Evolutionary conservation across 1,139 yeast species (phyloP).

Genomic region (Yamadazyma songkhlaensis): DNA sequence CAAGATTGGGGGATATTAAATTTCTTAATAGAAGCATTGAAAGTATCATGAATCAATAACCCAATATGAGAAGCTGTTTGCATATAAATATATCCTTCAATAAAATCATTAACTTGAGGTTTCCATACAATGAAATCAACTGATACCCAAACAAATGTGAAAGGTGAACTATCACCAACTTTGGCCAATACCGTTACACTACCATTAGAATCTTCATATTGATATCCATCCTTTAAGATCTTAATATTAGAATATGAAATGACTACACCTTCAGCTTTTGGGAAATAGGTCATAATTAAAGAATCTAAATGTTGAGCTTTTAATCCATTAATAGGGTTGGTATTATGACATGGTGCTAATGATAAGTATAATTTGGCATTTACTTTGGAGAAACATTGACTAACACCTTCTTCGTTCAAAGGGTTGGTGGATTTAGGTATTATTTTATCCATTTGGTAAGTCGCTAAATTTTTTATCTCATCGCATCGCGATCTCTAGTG

Average conservation of each 20-base stretch:
- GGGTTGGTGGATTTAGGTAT: constrained; percentile 33
- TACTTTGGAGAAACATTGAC: constrained; percentile 66
- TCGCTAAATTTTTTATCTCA: constrained; percentile 4
- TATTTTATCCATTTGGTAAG: constrained; percentile 4
- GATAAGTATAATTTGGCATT: constrained; percentile 73
- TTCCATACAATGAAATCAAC: constrained; percentile 89
- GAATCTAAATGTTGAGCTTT: constrained; percentile 88
- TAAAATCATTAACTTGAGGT: constrained; percentile 77
- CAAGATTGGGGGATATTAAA: constrained; percentile 79
- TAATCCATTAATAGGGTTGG: constrained; percentile 72
- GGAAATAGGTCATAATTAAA: constrained; percentile 76
- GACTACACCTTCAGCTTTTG: constrained; percentile 76
- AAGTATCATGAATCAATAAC: constrained; percentile 83
- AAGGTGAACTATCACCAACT: constrained; percentile 80
- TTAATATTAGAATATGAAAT: constrained; percentile 70
- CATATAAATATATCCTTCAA: constrained; percentile 86
- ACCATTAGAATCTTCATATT: constrained; percentile 31
- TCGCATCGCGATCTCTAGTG: constrained; percentile 3
- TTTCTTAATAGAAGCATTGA: constrained; percentile 89
- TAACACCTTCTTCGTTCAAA: constrained; percentile 37
- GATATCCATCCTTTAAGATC: constrained; percentile 24
- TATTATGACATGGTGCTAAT: constrained; percentile 75
- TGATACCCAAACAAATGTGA: constrained; percentile 80
- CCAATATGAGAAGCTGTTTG: constrained; percentile 97
- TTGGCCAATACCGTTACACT: constrained; percentile 48